Evolutionary conservation across 257 asterid species (phyloP), one percentile per base, ranked within the genome.

Genomic region (Jasminum sambac): DNA sequence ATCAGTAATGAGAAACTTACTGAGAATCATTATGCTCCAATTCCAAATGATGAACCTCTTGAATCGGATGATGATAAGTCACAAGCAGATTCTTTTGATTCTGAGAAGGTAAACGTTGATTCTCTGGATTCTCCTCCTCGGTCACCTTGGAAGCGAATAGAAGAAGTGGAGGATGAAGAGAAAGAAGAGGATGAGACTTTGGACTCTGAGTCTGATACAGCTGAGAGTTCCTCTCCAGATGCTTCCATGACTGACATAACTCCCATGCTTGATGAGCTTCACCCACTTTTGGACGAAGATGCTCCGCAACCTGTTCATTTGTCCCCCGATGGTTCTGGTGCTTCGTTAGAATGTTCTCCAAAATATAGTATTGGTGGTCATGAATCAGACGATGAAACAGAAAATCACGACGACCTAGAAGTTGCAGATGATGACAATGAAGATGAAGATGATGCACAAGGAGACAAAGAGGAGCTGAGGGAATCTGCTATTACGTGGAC

Each of bases 251-350:
- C 90, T 52, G 99, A 87, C 77, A 89, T 94, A 42, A 86, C 89
- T 72, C 99, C 99, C 2, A 85, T 94, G 88, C 96, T 94, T 16
- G 95, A 91, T 57, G 99, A 94, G 84, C 97, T 94, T 66, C 96
- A 91, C 66, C 99, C 99, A 0, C 95, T 94, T 66, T 80, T 94
- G 43, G 97, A 85, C 60, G 96, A 86, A 69, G 96, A 87, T 9
- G 69, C 74, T n/a, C 83, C 90, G 5, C 96, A 76, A 24, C 87
- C 82, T 21, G 64, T 61, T 78, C 83, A 73, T 37, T 73, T 71
- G 72, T 82, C 87, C 9, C 83, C 43, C 42, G 81, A 74, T 58
- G 88, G 73, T 44, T 93, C 93, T 10, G 85, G 81, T 68, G 82
- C 80, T 12, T 74, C 69, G 48, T 82, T 85, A 0, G 91, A 84